Evolutionary conservation across 1,284 basidiomycete genomes (phyloP).

Genomic region (Coniferiporia weirii): DNA sequence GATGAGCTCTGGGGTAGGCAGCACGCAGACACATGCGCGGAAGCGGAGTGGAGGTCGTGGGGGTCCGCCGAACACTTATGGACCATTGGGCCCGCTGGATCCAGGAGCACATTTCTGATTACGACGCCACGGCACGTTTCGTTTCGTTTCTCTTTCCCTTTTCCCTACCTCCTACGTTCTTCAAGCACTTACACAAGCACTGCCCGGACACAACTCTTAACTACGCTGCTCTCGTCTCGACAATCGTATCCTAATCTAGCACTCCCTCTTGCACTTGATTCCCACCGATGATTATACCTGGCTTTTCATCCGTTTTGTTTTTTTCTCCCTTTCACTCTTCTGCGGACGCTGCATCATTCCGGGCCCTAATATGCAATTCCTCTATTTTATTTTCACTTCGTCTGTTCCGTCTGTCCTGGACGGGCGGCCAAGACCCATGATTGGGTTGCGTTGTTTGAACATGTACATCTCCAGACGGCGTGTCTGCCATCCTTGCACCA

Average conservation of each 20-base stretch:
- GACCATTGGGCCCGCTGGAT: conserved; percentile 73
- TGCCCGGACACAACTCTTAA: background rate
- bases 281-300: conserved; percentile 5
- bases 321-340: no score
- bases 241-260: conserved; percentile 1
- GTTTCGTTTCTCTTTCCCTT: background rate
- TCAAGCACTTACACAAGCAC: background rate
- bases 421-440: background rate
- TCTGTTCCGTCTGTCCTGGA: background rate
- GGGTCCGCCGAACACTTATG: conserved; percentile 45
- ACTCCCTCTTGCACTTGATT: conserved; percentile 1
- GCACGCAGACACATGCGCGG: conserved; percentile 38
- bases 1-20: conserved; percentile 33
- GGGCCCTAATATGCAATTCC: background rate
- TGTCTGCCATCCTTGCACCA: background rate
- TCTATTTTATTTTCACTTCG: background rate
- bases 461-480: background rate
- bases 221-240: background rate
- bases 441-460: background rate
- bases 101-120: conserved; percentile 34
- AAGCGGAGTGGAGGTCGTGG: conserved; percentile 39
- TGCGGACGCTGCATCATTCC: background rate
- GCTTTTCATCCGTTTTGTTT: background rate
- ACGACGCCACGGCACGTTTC: background rate
- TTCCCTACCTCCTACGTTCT: background rate